Conservation (phyloP, 108 stramenopile species). For the Nannochloropsis oceanica region DNA sequence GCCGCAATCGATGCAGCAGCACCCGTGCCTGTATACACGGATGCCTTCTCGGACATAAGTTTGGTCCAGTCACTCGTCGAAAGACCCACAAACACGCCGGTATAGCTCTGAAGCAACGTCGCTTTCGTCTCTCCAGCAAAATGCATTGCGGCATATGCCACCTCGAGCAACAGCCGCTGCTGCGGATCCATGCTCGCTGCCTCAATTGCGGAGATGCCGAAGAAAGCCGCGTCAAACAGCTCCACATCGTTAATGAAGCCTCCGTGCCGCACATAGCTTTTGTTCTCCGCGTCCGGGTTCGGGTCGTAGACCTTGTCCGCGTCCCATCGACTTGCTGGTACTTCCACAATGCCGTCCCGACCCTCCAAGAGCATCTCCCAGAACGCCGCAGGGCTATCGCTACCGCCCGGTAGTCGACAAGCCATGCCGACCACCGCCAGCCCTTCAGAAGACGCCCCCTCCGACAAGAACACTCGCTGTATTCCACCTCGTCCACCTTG, state of each 20-base stretch:
- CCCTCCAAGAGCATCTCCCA: constrained; percentile 26
- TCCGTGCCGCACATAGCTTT: not conserved
- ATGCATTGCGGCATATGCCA: constrained; percentile 26
- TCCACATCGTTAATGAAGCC: constrained; percentile 3
- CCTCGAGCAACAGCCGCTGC: constrained; percentile 30
- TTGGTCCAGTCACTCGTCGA: constrained; percentile 7
- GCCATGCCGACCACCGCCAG: constrained; percentile 34
- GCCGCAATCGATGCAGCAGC: constrained; percentile 21
- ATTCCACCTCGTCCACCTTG: not conserved
- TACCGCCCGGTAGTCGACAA: constrained; percentile 37
- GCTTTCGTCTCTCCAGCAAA: constrained; percentile 11
- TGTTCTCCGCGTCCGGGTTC: not conserved
- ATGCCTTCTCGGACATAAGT: not conserved
- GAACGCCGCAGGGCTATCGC: constrained; percentile 35
- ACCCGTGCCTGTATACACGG: constrained; percentile 7
- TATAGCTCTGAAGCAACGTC: not conserved
- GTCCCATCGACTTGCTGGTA: constrained; percentile 21
- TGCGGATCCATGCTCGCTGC: constrained; percentile 37
- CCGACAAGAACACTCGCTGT: not conserved
- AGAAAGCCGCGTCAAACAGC: constrained; percentile 32
- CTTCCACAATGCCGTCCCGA: constrained; percentile 10
- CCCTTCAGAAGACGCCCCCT: not conserved
- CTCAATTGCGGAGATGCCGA: constrained; percentile 23
- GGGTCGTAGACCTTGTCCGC: not conserved
- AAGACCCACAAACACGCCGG: constrained; percentile 22